A percentile compares a stretch with the other conserved stretches of the same genome.
These are phyloP conservation scores for Trichoderma asperelloides DNA, from an alignment of 495 filamentous ascomycete genomes.

Conservation along the genomic window DNA sequence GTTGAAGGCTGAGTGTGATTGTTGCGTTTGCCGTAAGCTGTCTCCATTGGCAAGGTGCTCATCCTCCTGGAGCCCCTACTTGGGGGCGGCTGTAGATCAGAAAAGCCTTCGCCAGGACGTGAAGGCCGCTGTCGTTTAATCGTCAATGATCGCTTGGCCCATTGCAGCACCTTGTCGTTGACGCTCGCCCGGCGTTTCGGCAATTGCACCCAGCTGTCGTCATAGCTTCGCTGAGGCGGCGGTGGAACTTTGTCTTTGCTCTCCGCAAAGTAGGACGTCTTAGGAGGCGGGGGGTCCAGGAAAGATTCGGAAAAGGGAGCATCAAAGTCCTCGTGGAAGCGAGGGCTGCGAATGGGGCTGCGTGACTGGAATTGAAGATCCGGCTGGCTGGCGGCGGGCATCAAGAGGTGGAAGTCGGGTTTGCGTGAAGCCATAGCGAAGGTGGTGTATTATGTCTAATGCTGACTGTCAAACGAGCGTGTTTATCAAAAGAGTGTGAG, in stretches of 20 bases:
- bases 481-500: conserved; percentile 3
- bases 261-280: neutral
- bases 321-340: neutral
- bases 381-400: neutral
- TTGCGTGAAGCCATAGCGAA: neutral
- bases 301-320: neutral
- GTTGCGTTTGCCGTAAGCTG: neutral
- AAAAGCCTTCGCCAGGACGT: neutral
- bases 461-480: neutral
- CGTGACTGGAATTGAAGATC: neutral
- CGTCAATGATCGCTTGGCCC: neutral
- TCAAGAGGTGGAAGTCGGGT: conserved; percentile 3
- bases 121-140: neutral
- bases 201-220: neutral
- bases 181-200: neutral
- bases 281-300: neutral
- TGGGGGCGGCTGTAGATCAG: neutral
- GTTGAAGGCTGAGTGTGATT: neutral
- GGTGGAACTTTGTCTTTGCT: neutral
- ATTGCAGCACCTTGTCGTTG: neutral
- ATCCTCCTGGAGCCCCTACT: neutral
- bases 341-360: neutral
- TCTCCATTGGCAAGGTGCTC: neutral
- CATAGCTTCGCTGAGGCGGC: neutral
- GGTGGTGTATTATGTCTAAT: neutral